A percentile compares a stretch with the other conserved stretches of the same genome.
phyloP scores from a whole-genome alignment of 345 rosid species.

The Citrus glauca region DNA sequence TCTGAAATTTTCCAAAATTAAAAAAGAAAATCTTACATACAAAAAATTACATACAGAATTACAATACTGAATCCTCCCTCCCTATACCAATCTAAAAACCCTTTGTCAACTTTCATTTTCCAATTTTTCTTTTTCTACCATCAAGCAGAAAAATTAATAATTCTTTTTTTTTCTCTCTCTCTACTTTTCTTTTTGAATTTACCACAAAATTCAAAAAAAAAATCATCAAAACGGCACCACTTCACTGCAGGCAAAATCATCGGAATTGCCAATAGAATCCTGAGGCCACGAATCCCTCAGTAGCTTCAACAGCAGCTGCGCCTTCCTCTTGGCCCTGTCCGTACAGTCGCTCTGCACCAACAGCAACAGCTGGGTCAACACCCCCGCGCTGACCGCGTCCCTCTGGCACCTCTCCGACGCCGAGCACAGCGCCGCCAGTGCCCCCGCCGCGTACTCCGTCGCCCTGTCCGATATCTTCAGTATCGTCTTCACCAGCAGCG shows the following conservation, averaged over 20 bases:
- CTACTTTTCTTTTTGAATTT: neutral
- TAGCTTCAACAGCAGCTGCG: conserved; percentile 81
- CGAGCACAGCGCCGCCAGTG: conserved; percentile 68
- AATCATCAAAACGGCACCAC: conserved; percentile 58
- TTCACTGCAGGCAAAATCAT: conserved; percentile 69
- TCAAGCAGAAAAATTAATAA: conserved; percentile 8
- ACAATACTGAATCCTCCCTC: conserved; percentile 20
- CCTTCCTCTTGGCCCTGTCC: conserved; percentile 94
- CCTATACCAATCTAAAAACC: conserved; percentile 33
- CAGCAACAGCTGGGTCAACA: conserved; percentile 76
- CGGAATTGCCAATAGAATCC: conserved; percentile 49
- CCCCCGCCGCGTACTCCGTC: conserved; percentile 94
- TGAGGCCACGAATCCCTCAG: conserved; percentile 85
- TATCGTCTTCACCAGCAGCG: conserved; percentile 67
- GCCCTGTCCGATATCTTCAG: conserved; percentile 82
- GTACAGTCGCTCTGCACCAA: conserved; percentile 95
- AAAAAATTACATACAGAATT: conserved; percentile 43
- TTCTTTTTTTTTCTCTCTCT: neutral
- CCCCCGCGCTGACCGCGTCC: conserved; percentile 87
- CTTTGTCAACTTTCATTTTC: conserved; percentile 10
- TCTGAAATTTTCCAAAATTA: conserved; percentile 9
- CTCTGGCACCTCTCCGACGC: conserved; percentile 59
- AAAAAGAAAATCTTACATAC: conserved; percentile 33
- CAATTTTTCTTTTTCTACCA: conserved; percentile 1
- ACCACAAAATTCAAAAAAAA: neutral